These are phyloP conservation scores for Magnolia kwangsiensis DNA, from an alignment of 164 flowering plant genomes.

Conservation along the genomic window DNA sequence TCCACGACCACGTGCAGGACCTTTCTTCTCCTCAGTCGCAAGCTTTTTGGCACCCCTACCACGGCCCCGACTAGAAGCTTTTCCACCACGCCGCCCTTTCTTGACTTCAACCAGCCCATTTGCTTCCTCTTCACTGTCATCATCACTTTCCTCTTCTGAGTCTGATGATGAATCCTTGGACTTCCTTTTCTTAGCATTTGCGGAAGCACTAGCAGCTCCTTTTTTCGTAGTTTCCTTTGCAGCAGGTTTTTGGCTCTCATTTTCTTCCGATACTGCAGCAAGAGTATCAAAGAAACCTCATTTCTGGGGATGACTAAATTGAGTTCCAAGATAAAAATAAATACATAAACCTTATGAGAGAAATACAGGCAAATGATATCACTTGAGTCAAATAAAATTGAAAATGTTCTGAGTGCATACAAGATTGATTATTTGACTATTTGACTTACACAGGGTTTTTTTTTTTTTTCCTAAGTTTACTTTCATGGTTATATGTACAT, in stretches of 20 bases:
- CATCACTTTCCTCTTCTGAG: conserved; percentile 38
- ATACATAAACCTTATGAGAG: not conserved
- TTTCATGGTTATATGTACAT: no score
- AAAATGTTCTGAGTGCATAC: no score
- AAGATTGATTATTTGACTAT: no score
- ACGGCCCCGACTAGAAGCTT: conserved; percentile 41
- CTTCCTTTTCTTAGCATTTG: conserved; percentile 61
- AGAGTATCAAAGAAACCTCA: not conserved
- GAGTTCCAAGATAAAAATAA: not conserved
- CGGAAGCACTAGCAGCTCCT: conserved; percentile 36
- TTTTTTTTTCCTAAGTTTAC: no score
- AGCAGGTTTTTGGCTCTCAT: conserved; percentile 20
- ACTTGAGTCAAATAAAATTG: not conserved
- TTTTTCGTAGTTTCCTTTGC: conserved; percentile 36
- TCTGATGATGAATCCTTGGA: conserved; percentile 51
- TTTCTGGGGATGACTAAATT: not conserved
- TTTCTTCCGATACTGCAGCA: conserved; percentile 36
- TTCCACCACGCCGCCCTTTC: conserved; percentile 35
- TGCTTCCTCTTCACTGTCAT: conserved; percentile 32
- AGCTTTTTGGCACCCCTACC: conserved; percentile 41
- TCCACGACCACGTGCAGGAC: conserved; percentile 56
- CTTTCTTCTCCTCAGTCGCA: conserved; percentile 20
- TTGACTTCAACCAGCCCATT: conserved; percentile 40
- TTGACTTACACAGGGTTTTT: no score
- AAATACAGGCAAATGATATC: not conserved